These are phyloP conservation scores for Backusella australiensis DNA, from an alignment of 192 early-diverging fungal species.

Conservation along the genomic window DNA sequence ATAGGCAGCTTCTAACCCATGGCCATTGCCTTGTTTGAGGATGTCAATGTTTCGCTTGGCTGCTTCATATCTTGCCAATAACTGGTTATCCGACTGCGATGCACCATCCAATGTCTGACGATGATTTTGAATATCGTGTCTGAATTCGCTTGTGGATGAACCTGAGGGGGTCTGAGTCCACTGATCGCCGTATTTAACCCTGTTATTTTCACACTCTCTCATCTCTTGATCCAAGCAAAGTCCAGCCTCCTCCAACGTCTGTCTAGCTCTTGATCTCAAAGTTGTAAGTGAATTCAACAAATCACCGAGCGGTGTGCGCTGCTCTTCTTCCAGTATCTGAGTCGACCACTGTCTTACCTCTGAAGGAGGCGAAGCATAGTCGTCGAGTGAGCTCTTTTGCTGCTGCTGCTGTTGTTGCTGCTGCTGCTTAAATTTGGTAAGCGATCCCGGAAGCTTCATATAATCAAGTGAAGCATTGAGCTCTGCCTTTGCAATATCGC, in stretches of 20 bases:
- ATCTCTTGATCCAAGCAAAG: constrained; percentile 1
- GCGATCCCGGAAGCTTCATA: constrained; percentile 78
- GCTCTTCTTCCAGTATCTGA: constrained; percentile 59
- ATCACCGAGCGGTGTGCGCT: constrained; percentile 47
- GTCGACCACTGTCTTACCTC: constrained; percentile 64
- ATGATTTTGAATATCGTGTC: constrained; percentile 73
- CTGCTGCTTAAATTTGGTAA: constrained; percentile 73
- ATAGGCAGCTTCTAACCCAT: constrained; percentile 45
- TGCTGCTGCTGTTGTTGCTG: constrained; percentile 28
- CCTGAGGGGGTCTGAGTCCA: constrained; percentile 87
- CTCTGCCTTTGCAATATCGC: constrained; percentile 82
- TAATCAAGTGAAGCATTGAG: constrained; percentile 79
- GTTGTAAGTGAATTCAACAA: constrained; percentile 62
- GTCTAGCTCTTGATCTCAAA: constrained; percentile 60
- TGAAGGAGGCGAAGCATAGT: constrained; percentile 52
- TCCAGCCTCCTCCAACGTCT: constrained; percentile 61
- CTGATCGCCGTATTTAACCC: constrained; percentile 69
- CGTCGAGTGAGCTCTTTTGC: constrained; percentile 37
- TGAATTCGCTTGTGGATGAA: constrained; percentile 65
- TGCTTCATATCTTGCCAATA: constrained; percentile 44
- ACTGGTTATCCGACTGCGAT: constrained; percentile 52
- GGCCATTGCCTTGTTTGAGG: constrained; percentile 38
- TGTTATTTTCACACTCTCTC: constrained; percentile 9
- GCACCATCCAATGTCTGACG: constrained; percentile 79
- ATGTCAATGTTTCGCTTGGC: constrained; percentile 41